Base-by-base conservation (phyloP, 2,329 filamentous ascomycete species). In the Mariannaea elegans region DNA sequence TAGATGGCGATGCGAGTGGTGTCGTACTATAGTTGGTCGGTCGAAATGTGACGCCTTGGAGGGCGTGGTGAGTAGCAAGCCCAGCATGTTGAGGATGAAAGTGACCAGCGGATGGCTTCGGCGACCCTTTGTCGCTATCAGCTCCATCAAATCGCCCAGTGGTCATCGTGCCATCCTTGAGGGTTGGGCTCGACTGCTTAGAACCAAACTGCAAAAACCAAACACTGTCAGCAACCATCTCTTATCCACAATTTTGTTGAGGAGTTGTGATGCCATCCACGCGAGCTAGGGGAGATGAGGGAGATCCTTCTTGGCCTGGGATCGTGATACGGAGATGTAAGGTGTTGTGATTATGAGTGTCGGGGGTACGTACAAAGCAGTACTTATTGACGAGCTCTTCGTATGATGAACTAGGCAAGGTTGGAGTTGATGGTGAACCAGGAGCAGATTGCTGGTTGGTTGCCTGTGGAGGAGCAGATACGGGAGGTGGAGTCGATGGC, bases 371-470 rank as follows among this genome's bases (percentile, higher is more conserved):
- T 94, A 97, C 94, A 87, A 98, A 99, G 85, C 95, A 99, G 84
- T 97, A 99, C 83, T 97, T 97, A 83, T 97, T 94, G 77, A 99
- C 91, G 66, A 99, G 86, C 80, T 99, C 95, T 79, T 96, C 92
- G 77, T 99, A 98, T 61, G 94, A 94, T 61, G 92, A 89, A 65
- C 93, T 96, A 61, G 94, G 87, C 66, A 97, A 89, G 72, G 78
- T 78, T 47, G 79, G 68, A 65, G 78, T 76, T 81, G 82, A 75
- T 72, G 85, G 81, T 78, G 85, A 46, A 32, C 39, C 72, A 77
- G 86, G 74, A 57, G 78, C 79, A 61, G 76, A 72, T 53, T 77
- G 71, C 45, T 64, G 32, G 27, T 65, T 7, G 14, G 50, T 29
- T 6, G 56, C 31, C 19, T 16, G 51, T 29, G 61, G 60, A 13